Conservation (phyloP, 768 basidiomycete species). For the Tylopilus sp. region DNA sequence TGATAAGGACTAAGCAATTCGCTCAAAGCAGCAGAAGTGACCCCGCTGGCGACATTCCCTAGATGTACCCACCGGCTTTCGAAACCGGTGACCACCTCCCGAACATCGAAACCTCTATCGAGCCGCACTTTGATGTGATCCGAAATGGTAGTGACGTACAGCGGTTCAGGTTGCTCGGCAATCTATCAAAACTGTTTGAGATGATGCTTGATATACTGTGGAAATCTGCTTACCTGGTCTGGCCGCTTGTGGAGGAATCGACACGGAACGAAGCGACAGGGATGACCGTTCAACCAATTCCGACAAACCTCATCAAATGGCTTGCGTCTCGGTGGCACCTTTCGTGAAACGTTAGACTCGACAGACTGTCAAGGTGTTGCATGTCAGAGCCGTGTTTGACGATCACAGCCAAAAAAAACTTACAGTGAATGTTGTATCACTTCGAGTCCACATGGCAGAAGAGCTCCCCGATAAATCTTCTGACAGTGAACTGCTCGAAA, state of each 20-base stretch:
- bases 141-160: constrained; percentile 38
- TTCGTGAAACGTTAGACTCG: constrained; percentile 9
- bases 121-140: constrained; percentile 56
- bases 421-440: constrained; percentile 24
- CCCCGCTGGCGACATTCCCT: constrained; percentile 42
- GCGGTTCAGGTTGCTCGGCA: constrained; percentile 8
- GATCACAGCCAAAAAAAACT: neutral
- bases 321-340: neutral
- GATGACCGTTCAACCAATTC: neutral
- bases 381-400: neutral
- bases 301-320: neutral
- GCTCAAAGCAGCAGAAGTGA: constrained; percentile 34
- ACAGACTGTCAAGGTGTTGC: constrained; percentile 14
- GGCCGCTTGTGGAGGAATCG: constrained; percentile 7
- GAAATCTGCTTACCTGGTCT: constrained; percentile 7
- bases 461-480: constrained; percentile 17
- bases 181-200: constrained; percentile 1
- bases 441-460: constrained; percentile 1
- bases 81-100: constrained; percentile 58
- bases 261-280: neutral
- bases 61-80: constrained; percentile 64
- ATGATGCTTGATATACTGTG: neutral
- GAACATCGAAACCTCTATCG: constrained; percentile 57
- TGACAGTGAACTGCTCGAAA: constrained; percentile 10
- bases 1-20: constrained; percentile 41